Conservation (phyloP, 192 early-diverging fungal genomes). For the Mortierella alpina region DNA sequence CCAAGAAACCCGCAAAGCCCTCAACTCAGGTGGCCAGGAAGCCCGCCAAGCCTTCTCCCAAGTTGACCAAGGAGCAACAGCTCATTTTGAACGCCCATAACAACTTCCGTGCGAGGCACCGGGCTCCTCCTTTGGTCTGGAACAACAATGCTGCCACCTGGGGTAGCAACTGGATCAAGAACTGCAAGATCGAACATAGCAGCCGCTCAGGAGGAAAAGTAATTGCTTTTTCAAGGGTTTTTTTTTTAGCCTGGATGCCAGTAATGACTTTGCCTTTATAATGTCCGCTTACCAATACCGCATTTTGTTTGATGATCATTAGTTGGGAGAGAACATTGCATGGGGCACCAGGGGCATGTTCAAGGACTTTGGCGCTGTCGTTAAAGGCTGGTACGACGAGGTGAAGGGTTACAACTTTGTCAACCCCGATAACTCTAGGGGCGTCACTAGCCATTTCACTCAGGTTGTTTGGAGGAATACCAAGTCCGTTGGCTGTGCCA, state of each 20-base stretch:
- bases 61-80: conserved; percentile 25
- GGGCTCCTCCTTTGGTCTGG: conserved; percentile 54
- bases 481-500: conserved; percentile 48
- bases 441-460: conserved; percentile 60
- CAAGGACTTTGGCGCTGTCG: conserved; percentile 26
- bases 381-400: conserved; percentile 61
- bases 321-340: conserved; percentile 62
- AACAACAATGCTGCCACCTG: conserved; percentile 35
- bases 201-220: conserved; percentile 14
- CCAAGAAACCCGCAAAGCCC: neutral
- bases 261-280: neutral
- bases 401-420: conserved; percentile 55
- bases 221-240: too few species aligned
- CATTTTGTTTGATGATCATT: neutral
- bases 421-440: conserved; percentile 38
- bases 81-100: conserved; percentile 55
- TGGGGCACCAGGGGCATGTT: conserved; percentile 28
- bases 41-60: neutral
- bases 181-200: conserved; percentile 57
- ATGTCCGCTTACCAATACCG: neutral
- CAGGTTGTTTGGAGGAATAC: conserved; percentile 55
- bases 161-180: conserved; percentile 54
- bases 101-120: conserved; percentile 53
- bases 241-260: neutral
- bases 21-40: too few species aligned